These are phyloP conservation scores for Tulasnella sp. DNA, from an alignment of 768 basidiomycete genomes.

Conservation along the genomic window DNA sequence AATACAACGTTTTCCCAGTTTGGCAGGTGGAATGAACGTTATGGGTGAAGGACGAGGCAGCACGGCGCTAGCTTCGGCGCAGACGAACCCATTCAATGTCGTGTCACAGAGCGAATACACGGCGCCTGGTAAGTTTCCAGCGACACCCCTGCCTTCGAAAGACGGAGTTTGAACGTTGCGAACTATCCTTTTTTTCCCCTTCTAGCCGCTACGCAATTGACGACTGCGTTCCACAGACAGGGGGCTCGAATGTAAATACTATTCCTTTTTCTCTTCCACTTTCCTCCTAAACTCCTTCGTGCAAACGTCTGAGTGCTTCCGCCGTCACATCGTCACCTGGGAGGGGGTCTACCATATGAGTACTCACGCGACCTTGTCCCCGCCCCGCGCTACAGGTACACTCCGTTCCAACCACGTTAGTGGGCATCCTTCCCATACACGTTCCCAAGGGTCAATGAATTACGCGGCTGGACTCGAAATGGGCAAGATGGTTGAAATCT, in stretches of 20 bases:
- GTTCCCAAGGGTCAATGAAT: conserved; percentile 4
- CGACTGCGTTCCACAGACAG: conserved; percentile 17
- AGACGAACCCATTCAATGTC: conserved; percentile 72
- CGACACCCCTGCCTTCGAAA: conserved; percentile 19
- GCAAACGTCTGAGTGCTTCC: neutral
- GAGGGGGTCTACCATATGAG: neutral
- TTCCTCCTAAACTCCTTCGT: conserved; percentile 6
- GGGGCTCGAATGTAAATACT: conserved; percentile 19
- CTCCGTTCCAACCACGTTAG: conserved; percentile 17
- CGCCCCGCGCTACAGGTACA: conserved; percentile 11
- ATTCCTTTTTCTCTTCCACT: conserved; percentile 6
- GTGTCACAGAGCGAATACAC: conserved; percentile 63
- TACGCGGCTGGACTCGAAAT: neutral
- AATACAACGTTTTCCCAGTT: conserved; percentile 28
- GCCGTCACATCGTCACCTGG: neutral
- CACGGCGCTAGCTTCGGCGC: conserved; percentile 58
- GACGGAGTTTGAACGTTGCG: neutral
- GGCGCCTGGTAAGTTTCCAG: conserved; percentile 58
- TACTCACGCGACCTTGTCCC: conserved; percentile 5
- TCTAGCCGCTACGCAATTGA: conserved; percentile 18
- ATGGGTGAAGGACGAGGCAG: conserved; percentile 36
- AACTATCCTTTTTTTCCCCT: conserved; percentile 13
- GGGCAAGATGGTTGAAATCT: neutral
- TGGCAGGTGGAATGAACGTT: conserved; percentile 44
- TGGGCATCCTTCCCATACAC: conserved; percentile 1